Conservation (phyloP, 73 alveolate genomes). For the Stentor coeruleus region DNA sequence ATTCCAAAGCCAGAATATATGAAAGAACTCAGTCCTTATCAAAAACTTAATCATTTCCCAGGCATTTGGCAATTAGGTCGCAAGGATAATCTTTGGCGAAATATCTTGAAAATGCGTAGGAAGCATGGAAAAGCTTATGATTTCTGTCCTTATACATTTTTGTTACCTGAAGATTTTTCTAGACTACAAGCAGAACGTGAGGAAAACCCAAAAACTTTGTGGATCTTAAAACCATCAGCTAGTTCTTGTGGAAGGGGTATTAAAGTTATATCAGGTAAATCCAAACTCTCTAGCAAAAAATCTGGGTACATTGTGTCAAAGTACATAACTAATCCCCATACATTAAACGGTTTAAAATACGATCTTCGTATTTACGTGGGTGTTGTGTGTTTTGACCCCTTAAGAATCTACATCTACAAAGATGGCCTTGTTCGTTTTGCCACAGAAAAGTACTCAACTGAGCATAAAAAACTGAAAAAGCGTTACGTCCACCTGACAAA, state of each 20-base stretch:
- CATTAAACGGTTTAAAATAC: slow-evolving; percentile 82
- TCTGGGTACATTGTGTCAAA: slow-evolving; percentile 73
- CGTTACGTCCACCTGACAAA: slow-evolving; percentile 94
- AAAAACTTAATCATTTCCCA: slow-evolving; percentile 88
- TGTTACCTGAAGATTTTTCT: slow-evolving; percentile 79
- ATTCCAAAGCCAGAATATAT: slow-evolving; percentile 40
- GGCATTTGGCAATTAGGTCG: slow-evolving; percentile 82
- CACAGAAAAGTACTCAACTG: slow-evolving; percentile 77
- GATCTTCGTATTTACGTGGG: slow-evolving; percentile 87
- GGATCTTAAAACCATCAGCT: slow-evolving; percentile 91
- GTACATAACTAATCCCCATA: slow-evolving; percentile 88
- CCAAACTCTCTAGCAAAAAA: slow-evolving; percentile 57
- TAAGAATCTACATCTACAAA: slow-evolving; percentile 87
- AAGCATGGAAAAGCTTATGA: slow-evolving; percentile 62
- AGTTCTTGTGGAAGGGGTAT: slow-evolving; percentile 92
- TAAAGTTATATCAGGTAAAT: slow-evolving; percentile 66
- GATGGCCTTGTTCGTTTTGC: slow-evolving; percentile 98
- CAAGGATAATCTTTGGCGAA: slow-evolving; percentile 83
- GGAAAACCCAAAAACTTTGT: slow-evolving; percentile 58
- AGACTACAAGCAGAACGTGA: slow-evolving; percentile 68
- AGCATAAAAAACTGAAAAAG: slow-evolving; percentile 50
- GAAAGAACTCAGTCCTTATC: slow-evolving; percentile 54
- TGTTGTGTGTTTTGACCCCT: slow-evolving; percentile 91
- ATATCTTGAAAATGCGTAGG: slow-evolving; percentile 53
- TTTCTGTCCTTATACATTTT: slow-evolving; percentile 74